These are phyloP conservation scores for Rubus idaeus DNA, from an alignment of 306 rosid genomes.

Conservation along the genomic window DNA sequence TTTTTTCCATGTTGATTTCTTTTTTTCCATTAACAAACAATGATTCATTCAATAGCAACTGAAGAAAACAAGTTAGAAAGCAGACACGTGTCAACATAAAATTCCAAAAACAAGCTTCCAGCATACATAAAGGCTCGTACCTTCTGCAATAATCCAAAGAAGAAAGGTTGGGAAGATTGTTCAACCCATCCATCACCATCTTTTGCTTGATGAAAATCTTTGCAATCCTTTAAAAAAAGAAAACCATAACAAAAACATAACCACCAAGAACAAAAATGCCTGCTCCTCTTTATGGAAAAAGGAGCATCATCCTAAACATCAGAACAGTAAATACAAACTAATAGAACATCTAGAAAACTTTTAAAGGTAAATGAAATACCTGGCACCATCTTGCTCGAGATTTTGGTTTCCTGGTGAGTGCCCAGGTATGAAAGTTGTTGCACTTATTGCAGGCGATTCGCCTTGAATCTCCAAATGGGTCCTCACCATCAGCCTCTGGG, in stretches of 20 bases:
- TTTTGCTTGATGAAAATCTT: slow-evolving; percentile 93
- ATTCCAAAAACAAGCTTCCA: slow-evolving; percentile 12
- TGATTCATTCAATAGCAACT: not conserved
- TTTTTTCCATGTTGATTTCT: not conserved
- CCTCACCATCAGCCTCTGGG: slow-evolving; percentile 70
- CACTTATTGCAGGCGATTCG: slow-evolving; percentile 87
- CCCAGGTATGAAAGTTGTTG: slow-evolving; percentile 76
- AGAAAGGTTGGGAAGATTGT: slow-evolving; percentile 87
- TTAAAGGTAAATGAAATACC: slow-evolving; percentile 46
- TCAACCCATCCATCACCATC: slow-evolving; percentile 99
- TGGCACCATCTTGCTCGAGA: slow-evolving; percentile 98
- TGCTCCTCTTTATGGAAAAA: slow-evolving; percentile 10
- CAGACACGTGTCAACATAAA: not conserved
- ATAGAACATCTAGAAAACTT: slow-evolving; percentile 14
- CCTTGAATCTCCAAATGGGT: slow-evolving; percentile 74
- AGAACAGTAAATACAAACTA: slow-evolving; percentile 16
- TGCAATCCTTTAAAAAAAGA: slow-evolving; percentile 72
- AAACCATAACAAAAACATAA: slow-evolving; percentile 29
- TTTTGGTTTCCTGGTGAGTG: slow-evolving; percentile 75
- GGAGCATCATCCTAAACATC: slow-evolving; percentile 4
- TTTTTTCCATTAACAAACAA: not conserved
- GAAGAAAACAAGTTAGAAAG: not conserved
- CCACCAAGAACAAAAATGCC: slow-evolving; percentile 12
- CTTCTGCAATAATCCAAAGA: slow-evolving; percentile 93
- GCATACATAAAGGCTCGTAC: slow-evolving; percentile 37